Conservation (phyloP, 768 basidiomycete species). For the Chlorophyllum brunneum region DNA sequence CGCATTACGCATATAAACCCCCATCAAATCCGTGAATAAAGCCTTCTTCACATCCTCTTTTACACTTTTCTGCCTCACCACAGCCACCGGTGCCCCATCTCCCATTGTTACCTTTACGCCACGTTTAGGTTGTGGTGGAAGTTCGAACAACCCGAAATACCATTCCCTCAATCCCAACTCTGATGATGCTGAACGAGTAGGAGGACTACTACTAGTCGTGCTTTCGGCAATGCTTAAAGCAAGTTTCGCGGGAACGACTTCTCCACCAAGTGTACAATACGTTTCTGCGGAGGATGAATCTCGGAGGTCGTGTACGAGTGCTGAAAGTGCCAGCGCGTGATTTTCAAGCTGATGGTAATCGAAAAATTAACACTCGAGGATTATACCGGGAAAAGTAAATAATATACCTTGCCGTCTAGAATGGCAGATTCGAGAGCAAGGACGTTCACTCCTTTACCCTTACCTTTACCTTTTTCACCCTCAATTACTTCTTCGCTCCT, state of each 20-base stretch:
- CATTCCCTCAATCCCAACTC: conserved; percentile 47
- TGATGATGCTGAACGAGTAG: not conserved
- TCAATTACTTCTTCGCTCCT: not conserved
- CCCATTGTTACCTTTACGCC: not conserved
- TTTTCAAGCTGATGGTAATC: conserved; percentile 31
- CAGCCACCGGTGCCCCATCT: conserved; percentile 14
- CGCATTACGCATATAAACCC: conserved; percentile 81
- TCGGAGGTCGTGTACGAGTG: conserved; percentile 64
- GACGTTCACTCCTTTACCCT: conserved; percentile 37
- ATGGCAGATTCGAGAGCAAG: conserved; percentile 75
- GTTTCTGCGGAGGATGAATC: conserved; percentile 80
- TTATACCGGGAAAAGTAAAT: not conserved
- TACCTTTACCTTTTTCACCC: not conserved
- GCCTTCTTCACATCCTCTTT: conserved; percentile 49
- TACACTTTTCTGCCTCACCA: conserved; percentile 33
- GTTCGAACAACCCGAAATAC: conserved; percentile 44
- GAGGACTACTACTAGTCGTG: too few species aligned
- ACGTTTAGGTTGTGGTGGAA: conserved; percentile 17
- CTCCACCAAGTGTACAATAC: conserved; percentile 81
- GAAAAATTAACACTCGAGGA: not conserved
- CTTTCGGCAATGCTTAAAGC: conserved; percentile 46
- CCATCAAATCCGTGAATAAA: conserved; percentile 66
- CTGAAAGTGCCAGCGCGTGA: conserved; percentile 59
- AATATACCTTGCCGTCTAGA: conserved; percentile 70
- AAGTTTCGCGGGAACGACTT: conserved; percentile 59